A percentile compares a stretch with the other conserved stretches of the same genome.
Conservation (phyloP, 1,139 yeast species). For the Meyerozyma smithsonii region DNA sequence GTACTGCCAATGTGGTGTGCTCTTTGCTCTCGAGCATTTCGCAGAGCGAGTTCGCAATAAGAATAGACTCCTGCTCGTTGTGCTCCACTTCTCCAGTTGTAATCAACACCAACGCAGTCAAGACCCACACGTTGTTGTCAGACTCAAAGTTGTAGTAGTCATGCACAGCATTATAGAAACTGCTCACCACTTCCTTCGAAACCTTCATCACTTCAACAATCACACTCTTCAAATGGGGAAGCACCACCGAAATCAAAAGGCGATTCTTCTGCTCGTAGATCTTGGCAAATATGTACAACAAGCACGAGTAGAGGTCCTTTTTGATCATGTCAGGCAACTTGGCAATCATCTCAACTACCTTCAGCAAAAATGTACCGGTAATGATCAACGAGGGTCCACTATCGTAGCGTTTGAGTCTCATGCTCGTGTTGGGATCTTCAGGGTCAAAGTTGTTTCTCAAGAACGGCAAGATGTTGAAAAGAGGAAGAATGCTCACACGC, state of each 20-base stretch:
- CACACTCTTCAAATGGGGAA: slow-evolving; percentile 56
- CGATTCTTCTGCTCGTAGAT: slow-evolving; percentile 49
- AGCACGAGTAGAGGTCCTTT: slow-evolving; percentile 65
- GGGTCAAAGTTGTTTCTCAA: slow-evolving; percentile 44
- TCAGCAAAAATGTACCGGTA: slow-evolving; percentile 50
- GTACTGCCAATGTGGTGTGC: slow-evolving; percentile 45
- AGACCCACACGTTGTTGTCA: slow-evolving; percentile 38
- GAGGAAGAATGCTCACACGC: slow-evolving; percentile 64
- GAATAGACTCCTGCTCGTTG: slow-evolving; percentile 26
- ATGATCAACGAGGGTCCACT: slow-evolving; percentile 32
- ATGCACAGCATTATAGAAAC: slow-evolving; percentile 35
- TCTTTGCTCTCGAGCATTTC: slow-evolving; percentile 25
- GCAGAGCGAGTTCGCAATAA: slow-evolving; percentile 30
- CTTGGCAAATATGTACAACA: slow-evolving; percentile 59
- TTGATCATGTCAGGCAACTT: slow-evolving; percentile 64
- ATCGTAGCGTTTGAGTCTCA: slow-evolving; percentile 28
- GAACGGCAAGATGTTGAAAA: slow-evolving; percentile 58
- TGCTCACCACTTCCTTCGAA: slow-evolving; percentile 26
- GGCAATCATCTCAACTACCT: slow-evolving; percentile 57
- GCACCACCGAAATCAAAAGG: slow-evolving; percentile 43
- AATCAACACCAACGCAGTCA: slow-evolving; percentile 57
- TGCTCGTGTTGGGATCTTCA: slow-evolving; percentile 27
- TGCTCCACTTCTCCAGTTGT: slow-evolving; percentile 48
- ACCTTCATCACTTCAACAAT: slow-evolving; percentile 26
- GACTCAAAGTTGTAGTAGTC: slow-evolving; percentile 20